Evolutionary conservation across 2,329 filamentous ascomycete genomes (phyloP).

Genomic region (Trichoderma asperellum): DNA sequence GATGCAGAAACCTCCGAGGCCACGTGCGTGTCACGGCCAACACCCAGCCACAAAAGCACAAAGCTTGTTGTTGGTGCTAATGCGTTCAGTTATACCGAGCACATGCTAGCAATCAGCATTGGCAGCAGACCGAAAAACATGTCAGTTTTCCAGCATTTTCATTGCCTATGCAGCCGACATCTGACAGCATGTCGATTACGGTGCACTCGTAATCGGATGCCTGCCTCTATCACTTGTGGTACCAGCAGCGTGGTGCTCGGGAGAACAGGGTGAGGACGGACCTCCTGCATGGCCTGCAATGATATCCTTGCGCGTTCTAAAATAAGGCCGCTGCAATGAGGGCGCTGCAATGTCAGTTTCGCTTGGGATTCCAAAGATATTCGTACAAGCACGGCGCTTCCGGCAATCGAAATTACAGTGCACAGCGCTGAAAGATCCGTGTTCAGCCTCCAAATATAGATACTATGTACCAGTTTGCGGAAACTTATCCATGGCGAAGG

Average conservation of each 20-base stretch:
- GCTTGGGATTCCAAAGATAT: neutral
- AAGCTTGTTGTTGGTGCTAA: neutral
- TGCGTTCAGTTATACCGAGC: neutral
- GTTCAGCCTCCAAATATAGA: neutral
- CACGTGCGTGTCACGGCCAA: neutral
- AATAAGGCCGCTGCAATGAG: slow-evolving; percentile 20
- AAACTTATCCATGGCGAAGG: neutral
- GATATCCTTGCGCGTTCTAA: slow-evolving; percentile 19
- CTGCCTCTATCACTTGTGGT: neutral
- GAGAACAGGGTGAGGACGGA: slow-evolving; percentile 14
- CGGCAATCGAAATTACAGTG: slow-evolving; percentile 8
- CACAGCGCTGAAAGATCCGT: neutral
- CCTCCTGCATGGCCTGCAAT: slow-evolving; percentile 3
- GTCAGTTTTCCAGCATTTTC: neutral
- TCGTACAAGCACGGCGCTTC: neutral
- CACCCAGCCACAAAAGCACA: neutral
- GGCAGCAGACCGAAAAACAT: neutral
- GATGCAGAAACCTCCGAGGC: neutral
- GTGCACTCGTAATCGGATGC: neutral
- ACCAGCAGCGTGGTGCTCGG: slow-evolving; percentile 18
- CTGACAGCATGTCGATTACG: neutral
- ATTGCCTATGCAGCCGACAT: neutral
- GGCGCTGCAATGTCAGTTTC: slow-evolving; percentile 19
- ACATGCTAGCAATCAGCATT: neutral
- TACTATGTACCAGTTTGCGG: neutral